Evolutionary conservation across 345 rosid species (phyloP).

Genomic region (Firmiana major): DNA sequence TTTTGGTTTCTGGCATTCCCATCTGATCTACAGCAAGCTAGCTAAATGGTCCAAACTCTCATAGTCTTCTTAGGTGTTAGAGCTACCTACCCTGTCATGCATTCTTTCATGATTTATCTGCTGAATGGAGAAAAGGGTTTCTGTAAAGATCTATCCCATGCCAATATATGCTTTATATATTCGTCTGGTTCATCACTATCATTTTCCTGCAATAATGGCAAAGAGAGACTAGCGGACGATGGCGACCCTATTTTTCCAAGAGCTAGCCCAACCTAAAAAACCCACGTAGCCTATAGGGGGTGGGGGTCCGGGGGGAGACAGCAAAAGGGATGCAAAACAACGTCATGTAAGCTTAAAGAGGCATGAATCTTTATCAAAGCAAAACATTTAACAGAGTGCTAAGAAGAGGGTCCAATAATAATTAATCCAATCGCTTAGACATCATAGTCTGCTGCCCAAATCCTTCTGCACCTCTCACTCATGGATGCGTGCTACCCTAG

Average conservation of each 20-base stretch:
- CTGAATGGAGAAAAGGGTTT: neutral
- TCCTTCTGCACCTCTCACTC: neutral
- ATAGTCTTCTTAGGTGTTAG: neutral
- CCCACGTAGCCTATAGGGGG: neutral
- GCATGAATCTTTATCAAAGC: neutral
- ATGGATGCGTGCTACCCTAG: neutral
- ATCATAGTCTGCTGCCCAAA: neutral
- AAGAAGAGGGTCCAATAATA: constrained; percentile 8
- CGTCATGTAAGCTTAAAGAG: neutral
- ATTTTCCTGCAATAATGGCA: neutral
- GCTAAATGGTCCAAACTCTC: neutral
- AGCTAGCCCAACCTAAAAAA: neutral
- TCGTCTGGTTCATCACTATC: neutral
- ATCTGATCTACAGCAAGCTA: neutral
- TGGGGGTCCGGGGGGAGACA: neutral
- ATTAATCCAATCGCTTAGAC: constrained; percentile 11
- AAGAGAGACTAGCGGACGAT: neutral
- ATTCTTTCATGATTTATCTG: neutral
- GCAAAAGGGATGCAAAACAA: neutral
- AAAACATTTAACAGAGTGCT: neutral
- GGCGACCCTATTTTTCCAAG: neutral
- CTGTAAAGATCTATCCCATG: neutral
- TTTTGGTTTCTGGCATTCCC: neutral
- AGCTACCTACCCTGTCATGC: neutral
- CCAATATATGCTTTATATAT: neutral